Evolutionary conservation across 2,329 filamentous ascomycete species (phyloP).

Genomic region (Pyrenophora tritici-repentis): DNA sequence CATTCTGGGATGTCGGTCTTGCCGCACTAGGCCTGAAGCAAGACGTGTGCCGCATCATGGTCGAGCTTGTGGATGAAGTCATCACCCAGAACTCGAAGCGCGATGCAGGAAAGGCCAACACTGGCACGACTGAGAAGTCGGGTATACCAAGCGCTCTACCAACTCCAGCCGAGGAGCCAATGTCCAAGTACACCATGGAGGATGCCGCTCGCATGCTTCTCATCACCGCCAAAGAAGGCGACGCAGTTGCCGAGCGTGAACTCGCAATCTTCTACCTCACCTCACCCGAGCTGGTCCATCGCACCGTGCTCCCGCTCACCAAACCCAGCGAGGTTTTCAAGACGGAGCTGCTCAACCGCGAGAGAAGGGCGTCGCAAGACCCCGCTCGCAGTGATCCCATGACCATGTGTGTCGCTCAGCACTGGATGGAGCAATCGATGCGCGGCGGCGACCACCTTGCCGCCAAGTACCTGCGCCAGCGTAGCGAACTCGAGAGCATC

Average conservation of each 20-base stretch:
- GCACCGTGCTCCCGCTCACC: conserved; percentile 81
- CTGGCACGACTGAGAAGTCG: conserved; percentile 21
- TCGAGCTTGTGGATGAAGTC: conserved; percentile 73
- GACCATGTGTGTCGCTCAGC: conserved; percentile 90
- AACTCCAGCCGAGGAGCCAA: conserved; percentile 38
- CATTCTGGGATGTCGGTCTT: conserved; percentile 88
- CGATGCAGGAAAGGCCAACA: conserved; percentile 38
- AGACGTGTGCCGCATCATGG: conserved; percentile 82
- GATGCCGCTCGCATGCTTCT: conserved; percentile 90
- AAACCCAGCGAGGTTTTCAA: conserved; percentile 90
- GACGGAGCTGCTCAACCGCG: conserved; percentile 75
- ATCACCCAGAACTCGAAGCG: conserved; percentile 72
- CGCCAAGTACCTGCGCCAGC: conserved; percentile 77
- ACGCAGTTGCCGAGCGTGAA: conserved; percentile 87
- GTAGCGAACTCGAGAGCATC: conserved; percentile 65
- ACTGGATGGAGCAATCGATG: conserved; percentile 94
- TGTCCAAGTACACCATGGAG: conserved; percentile 70
- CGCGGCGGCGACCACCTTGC: conserved; percentile 86
- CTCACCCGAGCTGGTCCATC: conserved; percentile 80
- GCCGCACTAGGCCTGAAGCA: conserved; percentile 88
- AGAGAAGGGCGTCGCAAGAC: conserved; percentile 61
- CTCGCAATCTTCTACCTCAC: conserved; percentile 92
- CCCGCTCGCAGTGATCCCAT: conserved; percentile 75
- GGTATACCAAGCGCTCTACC: conserved; percentile 14
- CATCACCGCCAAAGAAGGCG: conserved; percentile 91